These are phyloP conservation scores for Alternaria sp. DNA, from an alignment of 2,329 filamentous ascomycete species.

Conservation along the genomic window DNA sequence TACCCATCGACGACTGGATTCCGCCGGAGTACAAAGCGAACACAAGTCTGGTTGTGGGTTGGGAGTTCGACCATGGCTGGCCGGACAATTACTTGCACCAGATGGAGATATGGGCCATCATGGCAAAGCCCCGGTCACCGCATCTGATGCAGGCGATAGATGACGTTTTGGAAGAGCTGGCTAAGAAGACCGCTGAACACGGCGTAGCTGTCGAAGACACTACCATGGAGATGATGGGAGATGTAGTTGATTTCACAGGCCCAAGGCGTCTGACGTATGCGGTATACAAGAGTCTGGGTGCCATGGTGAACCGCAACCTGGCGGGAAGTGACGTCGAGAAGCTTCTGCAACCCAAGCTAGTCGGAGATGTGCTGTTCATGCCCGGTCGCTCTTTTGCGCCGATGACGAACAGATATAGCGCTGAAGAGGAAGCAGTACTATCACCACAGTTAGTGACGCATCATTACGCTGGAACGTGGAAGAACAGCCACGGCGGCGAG, in stretches of 20 bases:
- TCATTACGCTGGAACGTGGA: conserved; percentile 30
- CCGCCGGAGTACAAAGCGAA: conserved; percentile 39
- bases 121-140: conserved; percentile 29
- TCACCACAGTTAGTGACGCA: conserved; percentile 18
- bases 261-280: conserved; percentile 33
- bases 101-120: conserved; percentile 42
- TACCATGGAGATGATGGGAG: conserved; percentile 27
- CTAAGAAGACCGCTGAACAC: conserved; percentile 12
- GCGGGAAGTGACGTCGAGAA: conserved; percentile 22
- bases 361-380: conserved; percentile 37
- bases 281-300: conserved; percentile 32
- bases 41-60: conserved; percentile 46
- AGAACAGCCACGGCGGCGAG: conserved; percentile 26
- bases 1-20: conserved; percentile 46
- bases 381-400: conserved; percentile 21
- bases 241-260: conserved; percentile 39
- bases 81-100: conserved; percentile 23
- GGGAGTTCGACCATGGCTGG: conserved; percentile 47
- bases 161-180: conserved; percentile 27
- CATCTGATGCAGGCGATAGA: conserved; percentile 34
- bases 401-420: conserved; percentile 17
- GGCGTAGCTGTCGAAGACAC: conserved; percentile 21
- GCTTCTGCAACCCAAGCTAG: conserved; percentile 31
- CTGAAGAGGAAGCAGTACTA: conserved; percentile 6
- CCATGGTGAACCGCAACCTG: conserved; percentile 18